Evolutionary conservation across 202 grass and related monocot genomes (phyloP).

Genomic region (Zoysia matrella): DNA sequence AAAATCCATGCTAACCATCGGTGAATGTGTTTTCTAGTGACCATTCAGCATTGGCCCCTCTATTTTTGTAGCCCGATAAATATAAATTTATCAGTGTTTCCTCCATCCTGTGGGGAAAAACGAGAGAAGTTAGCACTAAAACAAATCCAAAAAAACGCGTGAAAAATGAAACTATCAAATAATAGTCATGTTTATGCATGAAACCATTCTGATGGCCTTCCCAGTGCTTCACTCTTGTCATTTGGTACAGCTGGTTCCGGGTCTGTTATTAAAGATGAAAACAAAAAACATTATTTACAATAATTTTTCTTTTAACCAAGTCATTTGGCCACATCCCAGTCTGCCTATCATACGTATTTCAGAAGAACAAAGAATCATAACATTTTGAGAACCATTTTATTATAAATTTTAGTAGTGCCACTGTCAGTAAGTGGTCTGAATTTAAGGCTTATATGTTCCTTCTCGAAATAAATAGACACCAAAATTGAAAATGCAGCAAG

Average conservation of each 20-base stretch:
- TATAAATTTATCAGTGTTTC: constrained; percentile 89
- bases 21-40: constrained; percentile 30
- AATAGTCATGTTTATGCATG: constrained; percentile 25
- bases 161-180: constrained; percentile 12
- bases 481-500: neutral
- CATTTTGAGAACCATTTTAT: constrained; percentile 1
- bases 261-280: constrained; percentile 35
- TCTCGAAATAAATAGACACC: constrained; percentile 10
- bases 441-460: neutral
- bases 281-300: constrained; percentile 31
- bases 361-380: constrained; percentile 10
- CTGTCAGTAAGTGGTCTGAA: neutral
- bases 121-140: constrained; percentile 22
- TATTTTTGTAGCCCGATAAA: constrained; percentile 80
- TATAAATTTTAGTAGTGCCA: constrained; percentile 15
- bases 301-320: constrained; percentile 1
- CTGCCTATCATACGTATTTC: neutral
- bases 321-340: neutral
- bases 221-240: constrained; percentile 37
- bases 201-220: constrained; percentile 84
- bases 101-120: constrained; percentile 63
- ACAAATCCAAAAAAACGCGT: neutral
- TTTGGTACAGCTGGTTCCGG: constrained; percentile 35
- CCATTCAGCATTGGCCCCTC: constrained; percentile 27
- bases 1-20: constrained; percentile 48